Percentiles rank a stretch among this genome's conserved stretches.
Conservation (phyloP, 2,329 filamentous ascomycete genomes). For the Pseudopithomyces chartarum region DNA sequence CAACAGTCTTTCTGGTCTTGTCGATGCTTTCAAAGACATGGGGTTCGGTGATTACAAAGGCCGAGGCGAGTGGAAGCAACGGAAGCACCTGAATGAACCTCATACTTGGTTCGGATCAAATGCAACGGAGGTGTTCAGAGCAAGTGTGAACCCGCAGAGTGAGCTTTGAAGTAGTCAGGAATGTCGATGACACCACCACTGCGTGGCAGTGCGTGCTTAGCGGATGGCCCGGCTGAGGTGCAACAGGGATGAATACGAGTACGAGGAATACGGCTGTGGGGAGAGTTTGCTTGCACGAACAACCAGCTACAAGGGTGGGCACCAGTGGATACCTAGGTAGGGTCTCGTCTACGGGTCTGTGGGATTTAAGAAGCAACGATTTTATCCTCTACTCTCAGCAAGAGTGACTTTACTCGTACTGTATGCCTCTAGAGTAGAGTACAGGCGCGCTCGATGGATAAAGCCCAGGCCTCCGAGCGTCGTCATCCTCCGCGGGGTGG, state of each 20-base stretch:
- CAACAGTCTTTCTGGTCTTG: slow-evolving; percentile 24
- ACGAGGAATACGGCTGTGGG: slow-evolving; percentile 10
- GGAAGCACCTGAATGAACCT: slow-evolving; percentile 56
- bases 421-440: no score
- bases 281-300: background rate
- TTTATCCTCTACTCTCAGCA: no score
- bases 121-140: slow-evolving; percentile 9
- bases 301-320: no score
- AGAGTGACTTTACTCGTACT: no score
- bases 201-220: slow-evolving; percentile 18
- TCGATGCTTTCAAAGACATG: slow-evolving; percentile 49
- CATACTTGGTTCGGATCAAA: slow-evolving; percentile 45
- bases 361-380: no score
- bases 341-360: no score
- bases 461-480: slow-evolving; percentile 20
- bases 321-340: no score
- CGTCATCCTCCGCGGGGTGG: slow-evolving; percentile 16
- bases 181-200: slow-evolving; percentile 40
- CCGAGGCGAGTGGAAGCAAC: slow-evolving; percentile 55
- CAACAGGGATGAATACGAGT: background rate
- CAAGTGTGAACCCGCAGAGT: background rate
- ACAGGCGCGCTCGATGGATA: no score
- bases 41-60: slow-evolving; percentile 60
- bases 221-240: slow-evolving; percentile 14
- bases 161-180: slow-evolving; percentile 11